Conservation (phyloP, 306 rosid species). For the Adenanthera pavonina region DNA sequence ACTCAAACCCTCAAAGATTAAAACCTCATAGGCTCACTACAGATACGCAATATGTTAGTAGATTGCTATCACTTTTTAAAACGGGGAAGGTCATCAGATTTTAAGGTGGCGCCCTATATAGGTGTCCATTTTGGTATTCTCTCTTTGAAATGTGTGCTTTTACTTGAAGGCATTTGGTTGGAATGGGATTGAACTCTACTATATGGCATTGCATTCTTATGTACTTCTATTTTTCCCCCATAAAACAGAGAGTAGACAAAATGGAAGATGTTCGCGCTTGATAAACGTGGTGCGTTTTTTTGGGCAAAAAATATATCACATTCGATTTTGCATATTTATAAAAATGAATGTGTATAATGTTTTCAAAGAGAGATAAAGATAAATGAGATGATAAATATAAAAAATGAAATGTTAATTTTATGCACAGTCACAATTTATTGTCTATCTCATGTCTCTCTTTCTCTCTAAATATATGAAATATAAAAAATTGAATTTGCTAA, state of each 20-base stretch:
- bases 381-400: neutral
- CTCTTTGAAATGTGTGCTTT: neutral
- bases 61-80: neutral
- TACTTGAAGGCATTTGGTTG: neutral
- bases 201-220: neutral
- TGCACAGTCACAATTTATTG: neutral
- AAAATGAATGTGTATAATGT: neutral
- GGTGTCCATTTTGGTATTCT: neutral
- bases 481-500: neutral
- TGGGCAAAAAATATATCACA: neutral
- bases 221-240: neutral
- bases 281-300: too few relatives aligned
- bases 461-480: neutral
- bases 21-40: too few relatives aligned
- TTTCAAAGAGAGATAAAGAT: neutral
- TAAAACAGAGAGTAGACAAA: neutral
- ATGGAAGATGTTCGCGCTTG: neutral
- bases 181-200: neutral
- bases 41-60: too few relatives aligned
- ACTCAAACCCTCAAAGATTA: too few relatives aligned
- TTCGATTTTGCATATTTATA: neutral
- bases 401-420: neutral
- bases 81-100: neutral
- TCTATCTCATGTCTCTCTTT: neutral
- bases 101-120: neutral